Conservation (phyloP, 116 monocot genomes). For the Posidonia oceanica region DNA sequence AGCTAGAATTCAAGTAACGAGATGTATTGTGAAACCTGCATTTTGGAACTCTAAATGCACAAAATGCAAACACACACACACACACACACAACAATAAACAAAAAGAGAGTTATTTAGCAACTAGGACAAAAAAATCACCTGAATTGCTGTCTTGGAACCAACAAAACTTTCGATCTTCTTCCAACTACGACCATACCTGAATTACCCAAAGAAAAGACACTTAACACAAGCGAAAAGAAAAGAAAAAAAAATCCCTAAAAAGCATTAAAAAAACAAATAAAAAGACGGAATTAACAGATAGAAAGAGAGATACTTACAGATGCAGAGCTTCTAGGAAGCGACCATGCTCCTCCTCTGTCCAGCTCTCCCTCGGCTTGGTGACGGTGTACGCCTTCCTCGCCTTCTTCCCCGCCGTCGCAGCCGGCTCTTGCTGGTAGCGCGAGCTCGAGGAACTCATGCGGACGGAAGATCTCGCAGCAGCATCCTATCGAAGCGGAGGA, state of each 20-base stretch:
- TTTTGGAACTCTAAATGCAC: too few species aligned
- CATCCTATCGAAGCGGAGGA: background rate
- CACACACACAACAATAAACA: background rate
- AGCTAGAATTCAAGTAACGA: too few species aligned
- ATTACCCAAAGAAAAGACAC: conserved; percentile 6
- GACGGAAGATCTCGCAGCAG: background rate
- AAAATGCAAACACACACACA: background rate
- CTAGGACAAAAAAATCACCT: conserved; percentile 26
- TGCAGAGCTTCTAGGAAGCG: conserved; percentile 64
- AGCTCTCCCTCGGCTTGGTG: conserved; percentile 76
- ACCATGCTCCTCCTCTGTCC: conserved; percentile 80
- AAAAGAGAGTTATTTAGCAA: background rate
- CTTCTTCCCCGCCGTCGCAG: conserved; percentile 34
- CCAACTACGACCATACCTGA: conserved; percentile 74
- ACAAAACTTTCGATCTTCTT: conserved; percentile 83
- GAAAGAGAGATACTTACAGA: conserved; percentile 24
- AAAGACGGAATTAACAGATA: background rate
- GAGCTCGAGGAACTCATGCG: conserved; percentile 1
- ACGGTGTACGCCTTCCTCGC: conserved; percentile 80
- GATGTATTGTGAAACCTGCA: too few species aligned
- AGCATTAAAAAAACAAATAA: background rate
- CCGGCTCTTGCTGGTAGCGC: background rate
- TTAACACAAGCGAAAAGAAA: background rate
- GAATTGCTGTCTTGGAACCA: conserved; percentile 78
- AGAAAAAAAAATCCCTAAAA: background rate